Evolutionary conservation across 768 basidiomycete genomes (phyloP).

Genomic region (Leccinum incarnatum): DNA sequence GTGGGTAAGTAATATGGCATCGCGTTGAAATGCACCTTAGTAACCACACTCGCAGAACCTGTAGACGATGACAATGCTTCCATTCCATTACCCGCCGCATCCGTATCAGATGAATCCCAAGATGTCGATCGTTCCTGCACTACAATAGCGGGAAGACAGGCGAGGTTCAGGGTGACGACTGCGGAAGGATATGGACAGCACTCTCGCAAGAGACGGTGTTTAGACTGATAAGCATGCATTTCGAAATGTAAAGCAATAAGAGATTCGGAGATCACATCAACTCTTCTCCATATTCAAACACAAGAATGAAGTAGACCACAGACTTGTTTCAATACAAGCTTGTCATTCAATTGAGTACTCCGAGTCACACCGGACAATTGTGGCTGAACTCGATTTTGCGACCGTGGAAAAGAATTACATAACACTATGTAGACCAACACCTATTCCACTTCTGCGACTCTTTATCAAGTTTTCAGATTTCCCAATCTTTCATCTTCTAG

Average conservation of each 20-base stretch:
- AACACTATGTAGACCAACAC: too few relatives aligned
- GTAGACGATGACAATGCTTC: not conserved
- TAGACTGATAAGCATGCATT: not conserved
- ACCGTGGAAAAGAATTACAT: too few relatives aligned
- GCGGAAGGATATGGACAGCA: not conserved
- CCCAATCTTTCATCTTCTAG: too few relatives aligned
- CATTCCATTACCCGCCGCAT: not conserved
- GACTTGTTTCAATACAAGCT: too few relatives aligned
- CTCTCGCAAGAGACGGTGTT: not conserved
- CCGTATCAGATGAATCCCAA: not conserved
- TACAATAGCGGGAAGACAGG: not conserved
- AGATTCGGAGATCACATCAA: not conserved
- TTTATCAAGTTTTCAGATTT: too few relatives aligned
- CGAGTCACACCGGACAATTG: too few relatives aligned
- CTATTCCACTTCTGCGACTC: too few relatives aligned
- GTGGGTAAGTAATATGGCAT: not conserved
- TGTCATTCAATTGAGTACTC: too few relatives aligned
- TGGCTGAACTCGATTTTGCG: too few relatives aligned
- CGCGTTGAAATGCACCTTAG: not conserved
- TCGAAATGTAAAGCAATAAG: not conserved
- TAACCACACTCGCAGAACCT: not conserved
- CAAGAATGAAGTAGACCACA: too few relatives aligned
- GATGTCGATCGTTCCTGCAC: not conserved
- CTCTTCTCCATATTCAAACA: too few relatives aligned
- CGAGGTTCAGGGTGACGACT: constrained; percentile 3